phyloP scores from a whole-genome alignment of 805 yeast genomes.

The Kurtzmaniella cleridarum region DNA sequence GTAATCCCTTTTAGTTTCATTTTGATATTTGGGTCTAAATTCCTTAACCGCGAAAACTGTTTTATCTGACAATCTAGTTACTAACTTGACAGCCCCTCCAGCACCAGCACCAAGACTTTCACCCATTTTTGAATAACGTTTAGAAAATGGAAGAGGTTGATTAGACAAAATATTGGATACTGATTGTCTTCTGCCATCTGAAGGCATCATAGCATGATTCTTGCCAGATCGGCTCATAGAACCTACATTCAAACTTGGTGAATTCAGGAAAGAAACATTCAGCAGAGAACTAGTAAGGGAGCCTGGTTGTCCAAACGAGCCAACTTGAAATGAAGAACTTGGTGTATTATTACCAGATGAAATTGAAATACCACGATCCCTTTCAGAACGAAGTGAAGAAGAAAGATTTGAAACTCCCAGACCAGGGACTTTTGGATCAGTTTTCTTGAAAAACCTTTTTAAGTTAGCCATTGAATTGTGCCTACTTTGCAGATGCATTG shows the following conservation, averaged over 20 bases:
- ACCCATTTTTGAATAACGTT: slow-evolving; percentile 69
- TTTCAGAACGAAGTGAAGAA: slow-evolving; percentile 16
- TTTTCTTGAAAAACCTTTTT: slow-evolving; percentile 63
- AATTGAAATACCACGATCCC: slow-evolving; percentile 6
- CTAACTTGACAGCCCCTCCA: slow-evolving; percentile 77
- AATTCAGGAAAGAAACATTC: slow-evolving; percentile 29
- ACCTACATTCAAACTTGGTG: slow-evolving; percentile 18
- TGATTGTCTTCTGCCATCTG: slow-evolving; percentile 32
- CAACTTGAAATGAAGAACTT: slow-evolving; percentile 11
- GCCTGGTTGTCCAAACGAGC: slow-evolving; percentile 12
- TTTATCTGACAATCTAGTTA: slow-evolving; percentile 63
- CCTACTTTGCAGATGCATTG: slow-evolving; percentile 37
- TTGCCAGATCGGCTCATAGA: slow-evolving; percentile 28
- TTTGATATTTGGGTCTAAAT: slow-evolving; percentile 65
- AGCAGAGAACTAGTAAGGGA: slow-evolving; percentile 25
- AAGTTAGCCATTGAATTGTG: slow-evolving; percentile 79
- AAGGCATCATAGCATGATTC: slow-evolving; percentile 24
- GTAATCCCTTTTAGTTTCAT: slow-evolving; percentile 68
- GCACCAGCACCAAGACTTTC: slow-evolving; percentile 81
- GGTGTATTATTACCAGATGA: slow-evolving; percentile 10
- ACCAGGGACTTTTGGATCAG: slow-evolving; percentile 15
- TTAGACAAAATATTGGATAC: slow-evolving; percentile 24
- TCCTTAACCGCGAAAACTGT: slow-evolving; percentile 80
- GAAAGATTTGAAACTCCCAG: slow-evolving; percentile 16
- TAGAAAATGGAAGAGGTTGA: slow-evolving; percentile 26